These are phyloP conservation scores for Eragrostis tef DNA, from an alignment of 202 grass and related monocot genomes.

Conservation along the genomic window DNA sequence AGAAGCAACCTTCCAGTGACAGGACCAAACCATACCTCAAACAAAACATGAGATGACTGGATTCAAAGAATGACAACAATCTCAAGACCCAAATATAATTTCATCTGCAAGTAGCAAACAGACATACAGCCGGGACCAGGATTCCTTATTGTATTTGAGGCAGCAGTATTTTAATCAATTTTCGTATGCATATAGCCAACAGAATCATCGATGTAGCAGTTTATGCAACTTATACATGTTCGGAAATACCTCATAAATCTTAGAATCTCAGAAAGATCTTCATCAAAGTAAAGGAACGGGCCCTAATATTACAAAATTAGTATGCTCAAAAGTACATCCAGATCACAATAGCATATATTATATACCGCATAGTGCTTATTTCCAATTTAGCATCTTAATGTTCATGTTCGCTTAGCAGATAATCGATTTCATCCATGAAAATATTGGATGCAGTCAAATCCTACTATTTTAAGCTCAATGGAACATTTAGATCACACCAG, in stretches of 20 bases:
- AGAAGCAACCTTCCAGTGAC: not conserved
- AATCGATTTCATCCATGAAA: not conserved
- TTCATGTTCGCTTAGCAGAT: not conserved
- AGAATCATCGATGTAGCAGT: too few relatives aligned
- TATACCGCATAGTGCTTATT: slow-evolving; percentile 22
- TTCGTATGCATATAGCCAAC: too few relatives aligned
- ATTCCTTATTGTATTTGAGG: not conserved
- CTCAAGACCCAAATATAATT: too few relatives aligned
- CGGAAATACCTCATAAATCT: too few relatives aligned
- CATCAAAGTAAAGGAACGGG: too few relatives aligned
- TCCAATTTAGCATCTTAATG: slow-evolving; percentile 20
- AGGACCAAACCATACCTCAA: not conserved
- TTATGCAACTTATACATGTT: too few relatives aligned
- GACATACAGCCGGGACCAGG: too few relatives aligned
- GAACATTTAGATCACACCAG: slow-evolving; percentile 6
- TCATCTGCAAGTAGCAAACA: too few relatives aligned
- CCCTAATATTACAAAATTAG: too few relatives aligned
- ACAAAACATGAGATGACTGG: not conserved
- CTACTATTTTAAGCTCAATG: not conserved
- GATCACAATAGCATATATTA: not conserved
- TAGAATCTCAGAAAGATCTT: too few relatives aligned
- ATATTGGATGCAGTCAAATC: slow-evolving; percentile 3
- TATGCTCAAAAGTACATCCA: too few relatives aligned
- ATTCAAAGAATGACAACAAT: too few relatives aligned
- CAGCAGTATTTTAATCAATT: not conserved